Percentiles rank a stretch among this genome's conserved stretches.
Conservation (phyloP, 1,284 basidiomycete genomes). For the Tylopilus orsonianus region DNA sequence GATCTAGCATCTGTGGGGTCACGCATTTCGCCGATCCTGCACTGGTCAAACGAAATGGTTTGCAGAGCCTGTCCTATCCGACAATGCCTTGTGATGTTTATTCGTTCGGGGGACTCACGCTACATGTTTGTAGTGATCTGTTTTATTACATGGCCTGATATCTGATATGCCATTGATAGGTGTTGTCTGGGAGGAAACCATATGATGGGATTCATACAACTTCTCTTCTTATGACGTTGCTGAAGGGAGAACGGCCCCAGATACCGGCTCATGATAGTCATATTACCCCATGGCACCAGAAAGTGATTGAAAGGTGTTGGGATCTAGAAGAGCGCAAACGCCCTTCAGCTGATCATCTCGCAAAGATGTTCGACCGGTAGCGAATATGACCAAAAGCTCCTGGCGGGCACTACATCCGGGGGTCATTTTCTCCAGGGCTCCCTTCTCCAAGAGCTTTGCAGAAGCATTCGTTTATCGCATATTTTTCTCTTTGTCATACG, state of each 20-base stretch:
- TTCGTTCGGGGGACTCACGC: constrained; percentile 32
- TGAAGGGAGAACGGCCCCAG: constrained; percentile 15
- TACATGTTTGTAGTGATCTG: constrained; percentile 26
- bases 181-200: constrained; percentile 27
- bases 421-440: no score
- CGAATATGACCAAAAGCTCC: not conserved
- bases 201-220: constrained; percentile 11
- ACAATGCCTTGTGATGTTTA: constrained; percentile 32
- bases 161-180: constrained; percentile 19
- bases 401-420: not conserved
- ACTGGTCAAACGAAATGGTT: constrained; percentile 19
- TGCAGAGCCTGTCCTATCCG: constrained; percentile 14
- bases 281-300: constrained; percentile 7
- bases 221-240: constrained; percentile 2
- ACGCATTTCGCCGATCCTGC: constrained; percentile 40
- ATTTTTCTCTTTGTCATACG: not conserved
- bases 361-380: constrained; percentile 8
- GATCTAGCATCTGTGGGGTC: constrained; percentile 32
- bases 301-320: constrained; percentile 25
- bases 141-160: not conserved
- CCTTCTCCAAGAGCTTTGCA: constrained; percentile 3
- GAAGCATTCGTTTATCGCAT: not conserved
- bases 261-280: constrained; percentile 9
- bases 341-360: constrained; percentile 18
- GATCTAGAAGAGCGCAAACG: constrained; percentile 16